phyloP scores from a whole-genome alignment of 2,329 filamentous ascomycete species.

The Diaporthe caulivora region DNA sequence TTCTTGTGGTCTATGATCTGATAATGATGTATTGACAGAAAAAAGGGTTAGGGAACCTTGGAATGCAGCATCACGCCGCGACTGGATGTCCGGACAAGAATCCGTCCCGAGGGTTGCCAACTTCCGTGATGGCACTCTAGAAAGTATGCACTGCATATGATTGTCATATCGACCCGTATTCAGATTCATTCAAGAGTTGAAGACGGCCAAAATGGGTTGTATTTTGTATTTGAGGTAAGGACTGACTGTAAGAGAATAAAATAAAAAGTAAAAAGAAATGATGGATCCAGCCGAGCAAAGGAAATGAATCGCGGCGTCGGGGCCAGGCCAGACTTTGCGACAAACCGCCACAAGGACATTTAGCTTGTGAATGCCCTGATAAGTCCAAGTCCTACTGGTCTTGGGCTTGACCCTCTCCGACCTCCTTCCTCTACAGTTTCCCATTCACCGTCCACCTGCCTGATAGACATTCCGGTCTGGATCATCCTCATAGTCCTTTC shows the following conservation, averaged over 20 bases:
- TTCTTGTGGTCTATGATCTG: too few species aligned
- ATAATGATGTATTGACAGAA: too few species aligned
- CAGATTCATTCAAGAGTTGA: too few species aligned
- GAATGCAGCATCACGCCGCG: too few species aligned
- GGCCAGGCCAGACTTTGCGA: neutral
- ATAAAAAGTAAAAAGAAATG: neutral
- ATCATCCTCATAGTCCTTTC: constrained; percentile 48
- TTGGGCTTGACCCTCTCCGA: neutral
- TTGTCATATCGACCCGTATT: too few species aligned
- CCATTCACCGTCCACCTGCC: constrained; percentile 9
- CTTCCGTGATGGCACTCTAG: too few species aligned
- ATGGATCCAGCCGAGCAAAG: neutral
- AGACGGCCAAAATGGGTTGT: neutral
- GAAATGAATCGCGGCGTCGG: neutral
- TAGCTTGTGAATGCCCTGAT: constrained; percentile 4
- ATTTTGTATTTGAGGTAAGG: neutral
- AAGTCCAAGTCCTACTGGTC: neutral
- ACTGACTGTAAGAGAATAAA: neutral
- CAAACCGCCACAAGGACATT: neutral
- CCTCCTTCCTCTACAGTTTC: neutral
- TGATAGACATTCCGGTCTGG: constrained; percentile 21
- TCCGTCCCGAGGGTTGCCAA: too few species aligned
- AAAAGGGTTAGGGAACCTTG: too few species aligned
- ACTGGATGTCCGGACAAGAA: too few species aligned
- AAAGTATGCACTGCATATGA: too few species aligned